These are phyloP conservation scores for Fragaria nilgerrensis DNA, from an alignment of 306 rosid species.

Conservation along the genomic window DNA sequence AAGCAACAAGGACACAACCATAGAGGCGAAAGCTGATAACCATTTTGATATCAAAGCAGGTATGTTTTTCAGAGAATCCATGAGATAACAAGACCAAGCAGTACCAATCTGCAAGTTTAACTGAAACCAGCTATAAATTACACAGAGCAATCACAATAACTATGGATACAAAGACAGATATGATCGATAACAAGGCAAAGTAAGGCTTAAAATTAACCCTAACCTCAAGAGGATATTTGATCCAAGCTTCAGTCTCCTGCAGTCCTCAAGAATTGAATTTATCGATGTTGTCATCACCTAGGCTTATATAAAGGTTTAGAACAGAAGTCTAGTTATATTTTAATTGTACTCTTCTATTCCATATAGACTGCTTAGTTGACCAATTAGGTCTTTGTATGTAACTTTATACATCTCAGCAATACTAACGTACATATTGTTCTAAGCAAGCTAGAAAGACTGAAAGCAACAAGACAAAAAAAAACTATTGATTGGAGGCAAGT, in stretches of 20 bases:
- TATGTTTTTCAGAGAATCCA: constrained; percentile 6
- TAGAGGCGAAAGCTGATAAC: not conserved
- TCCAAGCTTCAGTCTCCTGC: not conserved
- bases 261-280: not conserved
- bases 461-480: too few species aligned
- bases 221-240: not conserved
- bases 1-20: not conserved
- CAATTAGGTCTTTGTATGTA: too few species aligned
- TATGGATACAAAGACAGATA: not conserved
- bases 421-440: too few species aligned
- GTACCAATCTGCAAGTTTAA: not conserved
- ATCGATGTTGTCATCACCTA: not conserved
- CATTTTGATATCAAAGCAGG: not conserved
- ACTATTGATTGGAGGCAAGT: too few species aligned
- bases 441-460: too few species aligned
- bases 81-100: not conserved
- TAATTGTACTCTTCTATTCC: too few species aligned
- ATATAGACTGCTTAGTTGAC: too few species aligned
- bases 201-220: not conserved
- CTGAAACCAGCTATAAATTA: not conserved
- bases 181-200: not conserved
- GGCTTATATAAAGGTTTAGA: not conserved
- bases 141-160: not conserved
- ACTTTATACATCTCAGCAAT: too few species aligned
- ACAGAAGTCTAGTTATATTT: too few species aligned